Conservation (phyloP, 768 basidiomycete species). For the Chalciporus chontae region DNA sequence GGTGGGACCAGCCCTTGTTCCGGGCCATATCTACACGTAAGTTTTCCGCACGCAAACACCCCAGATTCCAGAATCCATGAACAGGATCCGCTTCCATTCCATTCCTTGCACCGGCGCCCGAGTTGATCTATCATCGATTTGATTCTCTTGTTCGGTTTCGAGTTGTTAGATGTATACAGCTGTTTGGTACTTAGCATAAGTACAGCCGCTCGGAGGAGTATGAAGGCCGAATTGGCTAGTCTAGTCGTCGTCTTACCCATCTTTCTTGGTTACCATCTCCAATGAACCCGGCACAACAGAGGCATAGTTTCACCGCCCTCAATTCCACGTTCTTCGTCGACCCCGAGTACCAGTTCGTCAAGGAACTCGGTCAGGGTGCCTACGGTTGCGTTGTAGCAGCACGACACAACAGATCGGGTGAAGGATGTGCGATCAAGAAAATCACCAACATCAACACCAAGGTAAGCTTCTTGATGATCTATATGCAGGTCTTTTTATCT, state of each 20-base stretch:
- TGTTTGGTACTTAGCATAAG: slow-evolving; percentile 33
- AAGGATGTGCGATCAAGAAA: slow-evolving; percentile 94
- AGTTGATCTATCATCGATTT: no score
- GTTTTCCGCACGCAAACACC: no score
- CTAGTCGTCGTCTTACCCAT: not conserved
- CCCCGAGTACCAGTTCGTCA: slow-evolving; percentile 88
- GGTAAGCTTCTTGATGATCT: slow-evolving; percentile 36
- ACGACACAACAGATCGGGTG: slow-evolving; percentile 75
- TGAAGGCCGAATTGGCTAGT: slow-evolving; percentile 1
- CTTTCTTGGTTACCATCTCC: slow-evolving; percentile 4
- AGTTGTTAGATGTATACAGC: slow-evolving; percentile 18
- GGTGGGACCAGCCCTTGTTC: no score
- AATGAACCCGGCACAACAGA: slow-evolving; percentile 47
- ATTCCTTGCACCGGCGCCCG: no score
- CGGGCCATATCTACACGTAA: no score
- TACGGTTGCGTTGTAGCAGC: slow-evolving; percentile 92
- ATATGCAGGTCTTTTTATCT: slow-evolving; percentile 11
- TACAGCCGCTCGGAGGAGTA: not conserved
- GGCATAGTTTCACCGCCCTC: slow-evolving; percentile 78
- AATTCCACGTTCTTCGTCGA: slow-evolving; percentile 88
- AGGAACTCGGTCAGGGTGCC: slow-evolving; percentile 95
- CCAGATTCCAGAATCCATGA: no score
- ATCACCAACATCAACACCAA: slow-evolving; percentile 93
- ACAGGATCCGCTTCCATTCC: no score
- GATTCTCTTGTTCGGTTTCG: no score